Evolutionary conservation across 495 filamentous ascomycete species (phyloP).

Genomic region (Hyaloscypha bicolor): DNA sequence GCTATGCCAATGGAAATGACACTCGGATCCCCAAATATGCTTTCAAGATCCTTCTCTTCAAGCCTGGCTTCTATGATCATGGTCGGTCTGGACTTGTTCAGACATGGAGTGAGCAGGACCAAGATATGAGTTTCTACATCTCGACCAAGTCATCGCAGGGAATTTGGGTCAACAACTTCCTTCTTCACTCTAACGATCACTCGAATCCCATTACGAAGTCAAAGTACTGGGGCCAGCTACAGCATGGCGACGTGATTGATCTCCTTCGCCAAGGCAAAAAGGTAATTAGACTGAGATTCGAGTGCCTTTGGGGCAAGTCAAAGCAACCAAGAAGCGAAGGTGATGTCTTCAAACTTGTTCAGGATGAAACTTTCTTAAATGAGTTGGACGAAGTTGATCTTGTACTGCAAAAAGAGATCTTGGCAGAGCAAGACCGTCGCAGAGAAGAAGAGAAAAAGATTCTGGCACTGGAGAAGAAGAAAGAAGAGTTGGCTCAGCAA

Average conservation of each 20-base stretch:
- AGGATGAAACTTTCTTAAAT: constrained; percentile 7
- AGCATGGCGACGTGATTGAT: constrained; percentile 69
- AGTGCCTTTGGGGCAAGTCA: constrained; percentile 56
- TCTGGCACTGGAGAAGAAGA: constrained; percentile 8
- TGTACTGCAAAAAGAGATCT: constrained; percentile 15
- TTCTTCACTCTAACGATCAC: constrained; percentile 51
- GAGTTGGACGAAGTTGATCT: constrained; percentile 26
- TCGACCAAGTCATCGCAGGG: constrained; percentile 70
- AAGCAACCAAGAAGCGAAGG: constrained; percentile 31
- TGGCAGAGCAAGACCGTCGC: constrained; percentile 15
- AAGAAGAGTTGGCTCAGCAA: constrained; percentile 7
- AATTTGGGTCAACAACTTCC: constrained; percentile 71
- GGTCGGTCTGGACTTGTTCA: constrained; percentile 17
- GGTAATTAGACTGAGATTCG: constrained; percentile 53
- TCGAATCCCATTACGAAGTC: constrained; percentile 44
- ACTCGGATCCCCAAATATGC: constrained; percentile 77
- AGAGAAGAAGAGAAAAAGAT: constrained; percentile 21
- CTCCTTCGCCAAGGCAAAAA: constrained; percentile 35
- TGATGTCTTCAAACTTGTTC: constrained; percentile 12
- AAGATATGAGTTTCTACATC: constrained; percentile 69
- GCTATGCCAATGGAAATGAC: constrained; percentile 60
- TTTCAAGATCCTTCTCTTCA: constrained; percentile 76
- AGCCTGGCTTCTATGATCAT: constrained; percentile 56
- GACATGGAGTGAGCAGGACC: constrained; percentile 44
- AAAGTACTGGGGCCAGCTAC: constrained; percentile 64